Conservation (phyloP, 805 yeast genomes). For the Metschnikowia similis region DNA sequence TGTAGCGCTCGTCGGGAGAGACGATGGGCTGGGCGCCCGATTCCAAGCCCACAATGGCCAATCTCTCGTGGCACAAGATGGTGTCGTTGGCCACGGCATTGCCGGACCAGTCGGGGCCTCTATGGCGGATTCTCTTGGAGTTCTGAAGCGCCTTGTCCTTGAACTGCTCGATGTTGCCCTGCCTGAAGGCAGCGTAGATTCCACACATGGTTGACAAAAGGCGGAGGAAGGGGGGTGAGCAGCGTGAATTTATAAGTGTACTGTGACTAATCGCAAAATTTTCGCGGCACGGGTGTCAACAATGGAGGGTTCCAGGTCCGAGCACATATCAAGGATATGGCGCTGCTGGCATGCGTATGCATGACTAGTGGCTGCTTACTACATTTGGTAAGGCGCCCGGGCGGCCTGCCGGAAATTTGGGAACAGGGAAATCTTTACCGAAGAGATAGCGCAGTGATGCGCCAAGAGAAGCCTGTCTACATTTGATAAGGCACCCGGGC, state of each 20-base stretch:
- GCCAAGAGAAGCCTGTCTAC: too few species aligned
- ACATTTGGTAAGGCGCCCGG: too few species aligned
- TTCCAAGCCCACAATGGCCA: slow-evolving; percentile 95
- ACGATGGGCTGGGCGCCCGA: slow-evolving; percentile 98
- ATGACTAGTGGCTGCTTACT: too few species aligned
- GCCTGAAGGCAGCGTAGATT: slow-evolving; percentile 88
- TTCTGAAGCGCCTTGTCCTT: slow-evolving; percentile 85
- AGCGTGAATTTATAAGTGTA: neutral
- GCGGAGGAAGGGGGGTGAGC: neutral
- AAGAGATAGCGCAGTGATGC: too few species aligned
- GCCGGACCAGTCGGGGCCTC: slow-evolving; percentile 99
- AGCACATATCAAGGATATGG: too few species aligned
- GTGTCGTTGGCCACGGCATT: slow-evolving; percentile 82
- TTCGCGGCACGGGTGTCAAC: slow-evolving; percentile 1
- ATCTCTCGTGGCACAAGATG: slow-evolving; percentile 88
- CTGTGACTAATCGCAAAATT: slow-evolving; percentile 2
- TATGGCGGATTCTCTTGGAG: slow-evolving; percentile 91
- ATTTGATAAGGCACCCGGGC: too few species aligned
- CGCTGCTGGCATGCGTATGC: too few species aligned
- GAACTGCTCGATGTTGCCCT: slow-evolving; percentile 73
- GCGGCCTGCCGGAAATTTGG: too few species aligned
- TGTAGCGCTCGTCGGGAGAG: slow-evolving; percentile 66
- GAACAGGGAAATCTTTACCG: too few species aligned
- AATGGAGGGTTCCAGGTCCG: neutral
- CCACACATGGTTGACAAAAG: slow-evolving; percentile 72